Evolutionary conservation across 2,329 filamentous ascomycete genomes (phyloP).

Genomic region (Aspergillus pseudoviridinutans): DNA sequence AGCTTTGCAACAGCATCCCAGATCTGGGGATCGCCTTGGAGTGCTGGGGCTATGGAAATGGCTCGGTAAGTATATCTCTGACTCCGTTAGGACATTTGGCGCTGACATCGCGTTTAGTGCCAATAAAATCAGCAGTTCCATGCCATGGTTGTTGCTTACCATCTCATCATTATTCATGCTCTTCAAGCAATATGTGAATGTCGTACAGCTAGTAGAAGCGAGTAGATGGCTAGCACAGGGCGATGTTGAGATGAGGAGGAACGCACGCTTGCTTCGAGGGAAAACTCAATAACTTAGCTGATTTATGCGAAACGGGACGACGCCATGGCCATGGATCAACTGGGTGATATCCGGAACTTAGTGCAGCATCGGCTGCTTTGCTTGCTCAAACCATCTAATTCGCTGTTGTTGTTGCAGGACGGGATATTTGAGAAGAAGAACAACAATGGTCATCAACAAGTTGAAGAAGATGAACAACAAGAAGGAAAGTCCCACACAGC

Average conservation of each 20-base stretch:
- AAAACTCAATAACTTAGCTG: not conserved
- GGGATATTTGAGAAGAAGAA: no score
- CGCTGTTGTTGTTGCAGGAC: no score
- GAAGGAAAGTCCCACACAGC: no score
- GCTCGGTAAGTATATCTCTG: conserved; percentile 52
- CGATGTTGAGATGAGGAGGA: conserved; percentile 49
- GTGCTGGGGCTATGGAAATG: conserved; percentile 83
- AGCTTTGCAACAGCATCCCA: not conserved
- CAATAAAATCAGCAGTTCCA: conserved; percentile 76
- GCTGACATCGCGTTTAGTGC: conserved; percentile 40
- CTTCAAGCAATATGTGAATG: conserved; percentile 84
- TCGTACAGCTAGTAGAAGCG: conserved; percentile 86
- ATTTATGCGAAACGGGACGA: no score
- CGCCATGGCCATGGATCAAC: no score
- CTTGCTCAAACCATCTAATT: no score
- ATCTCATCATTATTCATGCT: conserved; percentile 79
- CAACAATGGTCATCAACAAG: no score
- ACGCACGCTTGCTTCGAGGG: not conserved
- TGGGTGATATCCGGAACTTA: no score
- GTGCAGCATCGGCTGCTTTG: no score
- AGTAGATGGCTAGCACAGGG: conserved; percentile 84
- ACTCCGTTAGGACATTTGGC: not conserved
- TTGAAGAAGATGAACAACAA: no score
- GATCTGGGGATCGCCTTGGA: conserved; percentile 57
- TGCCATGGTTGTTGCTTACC: conserved; percentile 71